phyloP scores from a whole-genome alignment of 1,284 basidiomycete genomes.

The Ganoderma meredithae region DNA sequence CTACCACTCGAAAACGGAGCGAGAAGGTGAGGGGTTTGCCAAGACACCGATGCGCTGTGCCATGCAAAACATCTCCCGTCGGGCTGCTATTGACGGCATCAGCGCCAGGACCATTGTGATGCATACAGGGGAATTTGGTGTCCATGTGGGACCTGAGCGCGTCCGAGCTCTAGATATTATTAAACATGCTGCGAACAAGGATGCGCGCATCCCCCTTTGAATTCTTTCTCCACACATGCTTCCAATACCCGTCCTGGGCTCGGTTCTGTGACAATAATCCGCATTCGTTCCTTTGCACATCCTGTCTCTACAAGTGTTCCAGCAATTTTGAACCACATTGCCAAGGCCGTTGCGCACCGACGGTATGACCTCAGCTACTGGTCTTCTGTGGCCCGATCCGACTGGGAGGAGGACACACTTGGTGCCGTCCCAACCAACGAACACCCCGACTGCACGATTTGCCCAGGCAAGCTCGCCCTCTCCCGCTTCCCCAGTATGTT shows the following conservation, averaged over 20 bases:
- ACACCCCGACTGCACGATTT: not conserved
- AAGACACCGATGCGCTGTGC: too few species aligned
- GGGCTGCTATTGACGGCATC: too few species aligned
- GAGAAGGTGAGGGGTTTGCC: too few species aligned
- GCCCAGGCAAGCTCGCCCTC: not conserved
- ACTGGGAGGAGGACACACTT: not conserved
- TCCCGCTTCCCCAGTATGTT: not conserved
- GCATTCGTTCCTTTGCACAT: not conserved
- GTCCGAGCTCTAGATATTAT: not conserved
- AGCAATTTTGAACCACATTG: not conserved
- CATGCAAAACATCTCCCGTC: too few species aligned
- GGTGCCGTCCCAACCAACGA: not conserved
- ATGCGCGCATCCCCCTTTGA: not conserved
- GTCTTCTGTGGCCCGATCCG: not conserved
- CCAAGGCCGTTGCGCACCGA: not conserved
- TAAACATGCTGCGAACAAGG: not conserved
- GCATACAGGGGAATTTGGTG: too few species aligned
- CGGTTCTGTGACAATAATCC: not conserved
- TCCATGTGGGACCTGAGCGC: too few species aligned
- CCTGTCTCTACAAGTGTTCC: not conserved
- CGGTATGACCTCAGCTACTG: not conserved
- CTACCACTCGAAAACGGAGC: too few species aligned
- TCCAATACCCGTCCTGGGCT: not conserved
- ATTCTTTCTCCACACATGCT: not conserved
- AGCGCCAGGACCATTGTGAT: too few species aligned